Evolutionary conservation across 2,329 filamentous ascomycete species (phyloP).

Genomic region (Penicillium sp.): DNA sequence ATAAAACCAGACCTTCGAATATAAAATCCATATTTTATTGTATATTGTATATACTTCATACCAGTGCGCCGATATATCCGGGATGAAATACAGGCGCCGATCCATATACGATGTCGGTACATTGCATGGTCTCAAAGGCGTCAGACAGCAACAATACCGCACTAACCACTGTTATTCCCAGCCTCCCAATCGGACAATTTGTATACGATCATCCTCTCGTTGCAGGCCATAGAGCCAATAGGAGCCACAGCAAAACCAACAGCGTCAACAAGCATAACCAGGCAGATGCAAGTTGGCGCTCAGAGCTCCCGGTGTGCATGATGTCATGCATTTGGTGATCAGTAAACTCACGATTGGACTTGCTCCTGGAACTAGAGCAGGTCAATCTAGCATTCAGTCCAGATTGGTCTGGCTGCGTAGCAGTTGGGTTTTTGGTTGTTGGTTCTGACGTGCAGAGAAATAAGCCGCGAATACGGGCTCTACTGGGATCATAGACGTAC

Average conservation of each 20-base stretch:
- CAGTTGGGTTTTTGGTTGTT: not conserved
- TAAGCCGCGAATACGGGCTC: not conserved
- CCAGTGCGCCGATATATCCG: not conserved
- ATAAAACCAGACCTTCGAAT: no score
- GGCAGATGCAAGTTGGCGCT: not conserved
- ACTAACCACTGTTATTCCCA: not conserved
- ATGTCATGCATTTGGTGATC: constrained; percentile 10
- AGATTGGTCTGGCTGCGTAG: not conserved
- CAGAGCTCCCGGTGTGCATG: not conserved
- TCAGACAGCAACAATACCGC: not conserved
- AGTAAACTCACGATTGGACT: no score
- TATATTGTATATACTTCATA: not conserved
- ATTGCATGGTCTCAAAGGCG: not conserved
- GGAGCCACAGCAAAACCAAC: constrained; percentile 10
- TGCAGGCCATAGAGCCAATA: constrained; percentile 3
- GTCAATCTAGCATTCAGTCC: not conserved
- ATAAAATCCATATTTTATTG: no score
- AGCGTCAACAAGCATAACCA: constrained; percentile 13
- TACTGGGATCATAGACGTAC: not conserved
- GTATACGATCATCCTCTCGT: not conserved
- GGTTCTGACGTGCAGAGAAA: not conserved
- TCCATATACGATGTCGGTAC: not conserved
- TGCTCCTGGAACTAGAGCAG: not conserved
- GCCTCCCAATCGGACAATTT: constrained; percentile 2
- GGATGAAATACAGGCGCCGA: not conserved